phyloP scores from a whole-genome alignment of 2,329 filamentous ascomycete species.

The Dothideomycetes sp. region DNA sequence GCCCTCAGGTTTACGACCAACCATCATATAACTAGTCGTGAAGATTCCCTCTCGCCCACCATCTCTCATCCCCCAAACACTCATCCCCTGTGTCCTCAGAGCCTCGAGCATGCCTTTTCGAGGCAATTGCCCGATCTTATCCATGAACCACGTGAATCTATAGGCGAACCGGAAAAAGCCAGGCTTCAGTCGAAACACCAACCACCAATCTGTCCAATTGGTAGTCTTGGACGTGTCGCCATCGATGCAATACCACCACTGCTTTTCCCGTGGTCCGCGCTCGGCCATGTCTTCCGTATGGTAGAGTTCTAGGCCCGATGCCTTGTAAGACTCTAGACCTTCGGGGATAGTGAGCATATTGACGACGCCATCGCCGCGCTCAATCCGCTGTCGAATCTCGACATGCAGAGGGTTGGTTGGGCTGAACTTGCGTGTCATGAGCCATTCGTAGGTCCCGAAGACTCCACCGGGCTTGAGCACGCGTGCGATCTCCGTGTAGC shows the following conservation, averaged over 20 bases:
- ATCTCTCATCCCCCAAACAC: slow-evolving; percentile 75
- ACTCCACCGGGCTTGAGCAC: slow-evolving; percentile 94
- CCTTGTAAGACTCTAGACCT: slow-evolving; percentile 69
- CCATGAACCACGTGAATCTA: slow-evolving; percentile 63
- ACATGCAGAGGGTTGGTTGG: slow-evolving; percentile 78
- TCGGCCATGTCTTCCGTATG: slow-evolving; percentile 79
- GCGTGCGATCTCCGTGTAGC: slow-evolving; percentile 88
- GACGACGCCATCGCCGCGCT: slow-evolving; percentile 90
- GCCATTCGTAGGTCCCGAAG: slow-evolving; percentile 97
- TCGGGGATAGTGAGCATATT: slow-evolving; percentile 90
- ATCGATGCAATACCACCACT: slow-evolving; percentile 88
- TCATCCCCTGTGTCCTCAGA: slow-evolving; percentile 74
- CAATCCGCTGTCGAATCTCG: slow-evolving; percentile 87
- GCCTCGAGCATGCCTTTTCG: slow-evolving; percentile 85
- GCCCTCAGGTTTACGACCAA: slow-evolving; percentile 64
- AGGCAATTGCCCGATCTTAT: slow-evolving; percentile 57
- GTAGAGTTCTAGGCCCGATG: slow-evolving; percentile 74
- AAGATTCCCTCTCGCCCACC: slow-evolving; percentile 86
- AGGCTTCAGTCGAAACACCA: slow-evolving; percentile 68
- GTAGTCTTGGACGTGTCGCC: slow-evolving; percentile 72
- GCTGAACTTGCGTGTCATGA: slow-evolving; percentile 95
- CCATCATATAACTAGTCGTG: slow-evolving; percentile 97
- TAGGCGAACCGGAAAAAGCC: slow-evolving; percentile 65
- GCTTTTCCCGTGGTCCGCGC: slow-evolving; percentile 63
- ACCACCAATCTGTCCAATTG: slow-evolving; percentile 64